Conservation (phyloP, 1,139 yeast genomes). For the Neolecta irregularis region DNA sequence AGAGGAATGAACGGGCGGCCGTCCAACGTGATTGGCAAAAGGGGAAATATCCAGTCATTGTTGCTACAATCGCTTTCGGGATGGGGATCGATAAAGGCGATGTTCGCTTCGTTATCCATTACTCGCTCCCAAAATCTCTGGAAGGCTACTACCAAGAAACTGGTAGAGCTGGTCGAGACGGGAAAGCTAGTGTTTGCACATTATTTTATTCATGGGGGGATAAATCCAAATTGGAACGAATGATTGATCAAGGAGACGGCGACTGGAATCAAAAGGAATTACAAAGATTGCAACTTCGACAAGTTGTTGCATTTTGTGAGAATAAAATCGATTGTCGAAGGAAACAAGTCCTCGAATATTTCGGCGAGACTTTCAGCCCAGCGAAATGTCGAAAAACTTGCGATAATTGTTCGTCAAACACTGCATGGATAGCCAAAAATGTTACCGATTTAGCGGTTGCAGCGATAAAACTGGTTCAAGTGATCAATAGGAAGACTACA, state of each 20-base stretch:
- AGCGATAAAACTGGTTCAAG: conserved; percentile 43
- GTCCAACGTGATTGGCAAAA: conserved; percentile 76
- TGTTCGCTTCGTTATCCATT: conserved; percentile 79
- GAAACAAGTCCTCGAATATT: conserved; percentile 73
- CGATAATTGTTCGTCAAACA: conserved; percentile 61
- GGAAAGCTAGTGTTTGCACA: conserved; percentile 61
- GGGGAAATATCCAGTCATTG: conserved; percentile 55
- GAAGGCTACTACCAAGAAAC: conserved; percentile 97
- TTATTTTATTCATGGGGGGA: conserved; percentile 69
- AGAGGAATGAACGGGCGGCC: conserved; percentile 50
- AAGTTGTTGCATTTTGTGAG: conserved; percentile 84
- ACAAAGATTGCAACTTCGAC: conserved; percentile 60
- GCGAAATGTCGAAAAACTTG: conserved; percentile 55
- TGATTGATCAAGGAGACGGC: conserved; percentile 61
- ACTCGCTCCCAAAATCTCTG: conserved; percentile 74
- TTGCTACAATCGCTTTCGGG: conserved; percentile 97
- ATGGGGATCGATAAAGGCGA: conserved; percentile 98
- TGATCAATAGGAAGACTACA: conserved; percentile 53
- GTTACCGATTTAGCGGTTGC: conserved; percentile 51
- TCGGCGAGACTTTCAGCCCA: conserved; percentile 67
- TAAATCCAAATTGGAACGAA: conserved; percentile 40
- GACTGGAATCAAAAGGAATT: conserved; percentile 54
- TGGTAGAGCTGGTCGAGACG: conserved; percentile 98
- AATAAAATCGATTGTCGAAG: conserved; percentile 83
- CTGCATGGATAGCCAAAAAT: conserved; percentile 42